Evolutionary conservation across 1,284 basidiomycete genomes (phyloP).

Genomic region (Neotropicomus parvogracilis): DNA sequence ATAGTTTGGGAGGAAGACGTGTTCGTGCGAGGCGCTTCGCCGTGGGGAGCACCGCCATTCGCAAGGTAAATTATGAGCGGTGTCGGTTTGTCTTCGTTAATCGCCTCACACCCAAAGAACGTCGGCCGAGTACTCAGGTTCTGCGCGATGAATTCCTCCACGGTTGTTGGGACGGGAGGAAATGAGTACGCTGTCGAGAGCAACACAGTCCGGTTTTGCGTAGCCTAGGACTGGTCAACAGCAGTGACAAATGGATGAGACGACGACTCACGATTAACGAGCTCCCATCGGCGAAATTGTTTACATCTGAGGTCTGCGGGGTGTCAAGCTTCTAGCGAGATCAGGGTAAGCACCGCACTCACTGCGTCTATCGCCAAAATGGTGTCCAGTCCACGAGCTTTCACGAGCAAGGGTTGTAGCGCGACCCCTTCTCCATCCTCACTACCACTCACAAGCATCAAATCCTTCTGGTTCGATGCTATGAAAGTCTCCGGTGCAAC

Average conservation of each 20-base stretch:
- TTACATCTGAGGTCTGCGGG: slow-evolving; percentile 28
- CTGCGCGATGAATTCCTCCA: slow-evolving; percentile 33
- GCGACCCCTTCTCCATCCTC: slow-evolving; percentile 45
- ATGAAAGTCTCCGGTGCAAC: slow-evolving; percentile 37
- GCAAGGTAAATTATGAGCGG: slow-evolving; percentile 41
- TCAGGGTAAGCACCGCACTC: slow-evolving; percentile 11
- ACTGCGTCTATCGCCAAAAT: slow-evolving; percentile 55
- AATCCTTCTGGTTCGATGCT: slow-evolving; percentile 33
- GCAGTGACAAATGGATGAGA: neutral
- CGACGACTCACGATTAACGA: slow-evolving; percentile 39
- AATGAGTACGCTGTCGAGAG: slow-evolving; percentile 41
- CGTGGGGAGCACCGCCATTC: slow-evolving; percentile 44
- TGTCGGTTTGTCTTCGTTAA: slow-evolving; percentile 14
- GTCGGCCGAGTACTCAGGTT: slow-evolving; percentile 40
- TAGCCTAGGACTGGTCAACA: slow-evolving; percentile 28
- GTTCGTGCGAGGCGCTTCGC: slow-evolving; percentile 42
- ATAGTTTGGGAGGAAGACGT: slow-evolving; percentile 33
- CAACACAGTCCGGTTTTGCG: slow-evolving; percentile 37
- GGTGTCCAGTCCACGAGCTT: slow-evolving; percentile 47
- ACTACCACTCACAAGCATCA: slow-evolving; percentile 42
- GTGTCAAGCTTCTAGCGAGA: neutral
- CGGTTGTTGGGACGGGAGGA: slow-evolving; percentile 38
- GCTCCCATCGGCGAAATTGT: slow-evolving; percentile 39
- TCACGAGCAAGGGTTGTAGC: slow-evolving; percentile 51
- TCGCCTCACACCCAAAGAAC: slow-evolving; percentile 44